phyloP scores from a whole-genome alignment of 805 yeast genomes.

The Wickerhamiella azymoides region DNA sequence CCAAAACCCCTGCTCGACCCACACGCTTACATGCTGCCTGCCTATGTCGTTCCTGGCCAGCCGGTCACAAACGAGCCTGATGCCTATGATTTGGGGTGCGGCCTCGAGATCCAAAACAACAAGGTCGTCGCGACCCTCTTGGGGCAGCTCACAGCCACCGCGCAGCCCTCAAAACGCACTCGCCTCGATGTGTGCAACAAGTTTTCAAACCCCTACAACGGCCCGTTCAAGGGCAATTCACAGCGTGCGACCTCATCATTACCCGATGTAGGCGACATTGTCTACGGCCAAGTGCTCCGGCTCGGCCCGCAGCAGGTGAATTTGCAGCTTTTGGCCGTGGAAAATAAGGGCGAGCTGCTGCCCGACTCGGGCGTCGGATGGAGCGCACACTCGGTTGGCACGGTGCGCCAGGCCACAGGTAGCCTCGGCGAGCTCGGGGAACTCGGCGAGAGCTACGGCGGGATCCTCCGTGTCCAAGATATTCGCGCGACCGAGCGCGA shows the following conservation, averaged over 20 bases:
- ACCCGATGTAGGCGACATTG: conserved; percentile 77
- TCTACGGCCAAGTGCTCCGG: conserved; percentile 58
- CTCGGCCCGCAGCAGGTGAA: conserved; percentile 56
- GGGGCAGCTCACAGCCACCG: conserved; percentile 36
- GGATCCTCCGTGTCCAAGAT: conserved; percentile 74
- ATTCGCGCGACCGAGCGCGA: conserved; percentile 86
- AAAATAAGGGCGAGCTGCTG: conserved; percentile 41
- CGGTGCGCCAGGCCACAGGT: conserved; percentile 19
- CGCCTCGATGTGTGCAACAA: conserved; percentile 19
- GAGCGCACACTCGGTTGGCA: conserved; percentile 26
- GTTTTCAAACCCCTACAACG: conserved; percentile 16
- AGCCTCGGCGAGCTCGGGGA: conserved; percentile 29
- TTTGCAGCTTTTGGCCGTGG: conserved; percentile 63
- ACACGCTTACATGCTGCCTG: conserved; percentile 26
- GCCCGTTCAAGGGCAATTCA: conserved; percentile 11
- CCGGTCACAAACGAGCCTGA: conserved; percentile 34
- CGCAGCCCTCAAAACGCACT: conserved; percentile 12
- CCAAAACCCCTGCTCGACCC: not conserved
- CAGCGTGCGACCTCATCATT: conserved; percentile 23
- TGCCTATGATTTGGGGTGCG: conserved; percentile 48
- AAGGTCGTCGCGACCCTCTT: conserved; percentile 42
- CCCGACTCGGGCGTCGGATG: conserved; percentile 56
- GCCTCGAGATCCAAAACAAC: conserved; percentile 40
- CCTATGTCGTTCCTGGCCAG: conserved; percentile 67
- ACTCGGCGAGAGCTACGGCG: conserved; percentile 79